Evolutionary conservation across 2,329 filamentous ascomycete species (phyloP), one percentile per base, ranked within the genome.

Genomic region (Bipolaris zeicola): DNA sequence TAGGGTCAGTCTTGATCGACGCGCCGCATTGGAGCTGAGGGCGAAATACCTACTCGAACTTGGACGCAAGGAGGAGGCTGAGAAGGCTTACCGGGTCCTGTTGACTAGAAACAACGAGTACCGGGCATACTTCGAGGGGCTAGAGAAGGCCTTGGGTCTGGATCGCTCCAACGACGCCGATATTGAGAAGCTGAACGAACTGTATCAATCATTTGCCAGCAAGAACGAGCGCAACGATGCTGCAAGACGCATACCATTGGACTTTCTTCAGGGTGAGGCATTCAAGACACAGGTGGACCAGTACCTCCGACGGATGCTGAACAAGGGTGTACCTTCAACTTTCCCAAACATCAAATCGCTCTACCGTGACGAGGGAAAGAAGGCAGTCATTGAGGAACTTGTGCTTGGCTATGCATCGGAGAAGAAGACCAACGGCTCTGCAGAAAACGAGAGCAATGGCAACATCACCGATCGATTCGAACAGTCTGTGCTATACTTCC

Each of bases 291-390:
- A 91, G 22, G 93, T 90, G 6, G 88, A 92, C 72, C 78, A 80
- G 20, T 99, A 99, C 74, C 77, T 99, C 58, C 84, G 88, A 48
- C 83, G 89, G 28, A 96, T 96, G 89, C 83, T 99, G 54, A 87
- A 90, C 76, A 96, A 94, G 78, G 95, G 94, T 10, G 90, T 98
- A 3, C 94, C 95, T 1, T 99, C 95, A 2, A 93, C 94, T 3
- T 99, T 99, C 77, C 92, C 92, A 34, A 99, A 98, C 76, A 84
- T 99, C 58, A 99, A 99, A 80, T 88, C 96, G 64, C 84, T 99
- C 20, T 99, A 98, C 79, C 83, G 83, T 13, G 88, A 96, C 73
- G 65, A 83, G 0, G 83, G 79, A 65, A 99, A 99, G 81, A 90
- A 89, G 73, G 83, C 89, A n/a, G 84, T 83, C 0, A 85, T 99